Evolutionary conservation across 495 filamentous ascomycete species (phyloP), one percentile per base, ranked within the genome.

Genomic region (Talaromyces ruber): DNA sequence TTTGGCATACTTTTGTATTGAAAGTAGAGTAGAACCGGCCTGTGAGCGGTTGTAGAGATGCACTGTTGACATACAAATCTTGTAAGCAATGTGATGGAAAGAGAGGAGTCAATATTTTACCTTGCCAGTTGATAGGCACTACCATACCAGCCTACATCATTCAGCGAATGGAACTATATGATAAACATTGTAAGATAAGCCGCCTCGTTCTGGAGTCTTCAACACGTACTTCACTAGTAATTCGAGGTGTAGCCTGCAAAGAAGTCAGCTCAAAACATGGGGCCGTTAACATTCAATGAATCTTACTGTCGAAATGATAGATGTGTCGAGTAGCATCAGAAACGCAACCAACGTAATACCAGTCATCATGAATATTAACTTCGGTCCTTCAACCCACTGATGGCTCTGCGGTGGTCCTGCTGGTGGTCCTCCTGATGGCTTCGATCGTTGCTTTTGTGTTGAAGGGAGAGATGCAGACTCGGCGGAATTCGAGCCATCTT

Each of bases 21-120:
- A 75, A 73, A 16, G 26, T 73, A 28, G 65, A 88, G 82, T 54
- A 83, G 47, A 89, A 69, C 64, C 86, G 86, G 21, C 83, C 88
- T 85, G 87, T 90, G 57, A 70, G 59, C 1, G 71, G 68, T 7
- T 61, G 59, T 9, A 59, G 50, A 1, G 71, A 66, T 2, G 67
- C 65, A 21, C 28, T 66, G 63, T 60, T 63, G 6, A 61, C 70
- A 77, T 5, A 76, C n/a, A 52, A 69, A 74, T 8, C 75, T 73
- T n/a, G 70, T 70, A 24, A 75, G 54, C 7, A 70, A 68, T 58
- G 72, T 30, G 4, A 24, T 16, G 14, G 8, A 26, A 30, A 9
- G 50, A 6, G 6, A 4, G 11, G 7, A 6, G 4, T 52, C 2
- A 12, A 52, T 52, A 16, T 25, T 30, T 25, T 32, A 70, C 60